Base-by-base conservation (phyloP, 176 grass and related monocot species). In the Luzula sylvatica region DNA sequence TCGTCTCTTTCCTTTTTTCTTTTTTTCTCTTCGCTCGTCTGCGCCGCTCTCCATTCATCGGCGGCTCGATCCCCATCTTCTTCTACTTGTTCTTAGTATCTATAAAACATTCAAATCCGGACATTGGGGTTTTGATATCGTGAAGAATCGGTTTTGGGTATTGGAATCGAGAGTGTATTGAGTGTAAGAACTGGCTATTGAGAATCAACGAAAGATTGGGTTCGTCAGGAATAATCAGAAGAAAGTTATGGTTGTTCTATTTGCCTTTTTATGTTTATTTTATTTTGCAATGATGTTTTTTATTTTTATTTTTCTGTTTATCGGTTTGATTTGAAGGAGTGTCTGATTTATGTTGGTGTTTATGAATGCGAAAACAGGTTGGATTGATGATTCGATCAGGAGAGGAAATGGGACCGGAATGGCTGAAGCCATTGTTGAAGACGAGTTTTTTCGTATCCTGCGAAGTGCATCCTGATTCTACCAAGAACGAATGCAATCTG, bases 401-500 rank as follows among this genome's bases (percentile, higher is more conserved):
- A 5, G 38, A 72, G 12, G 52, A 71, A 38, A 47, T 21, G 45
- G 40, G 46, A 50, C 79, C 79, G 2, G 40, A 46, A 38, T 83
- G 79, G 79, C 67, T 83, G 41, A 55, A 40, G 46, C 68, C 79
- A 15, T 51, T 83, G 19, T 23, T 77, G 47, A 45, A 26, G 49
- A 50, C 73, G 11, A 77, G 62, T n/a, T 83, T 77, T 61, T 83
- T 83, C 32, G 15, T 25, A 3, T 40, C 35, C 2, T 80, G 76
- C 20, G 18, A 52, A 3, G 69, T 73, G 55, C 76, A 80, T 15
- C 15, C 55, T 8, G 69, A 62, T 19, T 69, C 69, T 40, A 73
- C 45, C 46, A 80, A 73, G 69, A 80, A 65, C 47, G 76, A 80
- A 46, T 80, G 76, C 63, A 80, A 80, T 52, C 60, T 83, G 51